Evolutionary conservation across 805 yeast species (phyloP).

Genomic region (Yarrowia porcina): DNA sequence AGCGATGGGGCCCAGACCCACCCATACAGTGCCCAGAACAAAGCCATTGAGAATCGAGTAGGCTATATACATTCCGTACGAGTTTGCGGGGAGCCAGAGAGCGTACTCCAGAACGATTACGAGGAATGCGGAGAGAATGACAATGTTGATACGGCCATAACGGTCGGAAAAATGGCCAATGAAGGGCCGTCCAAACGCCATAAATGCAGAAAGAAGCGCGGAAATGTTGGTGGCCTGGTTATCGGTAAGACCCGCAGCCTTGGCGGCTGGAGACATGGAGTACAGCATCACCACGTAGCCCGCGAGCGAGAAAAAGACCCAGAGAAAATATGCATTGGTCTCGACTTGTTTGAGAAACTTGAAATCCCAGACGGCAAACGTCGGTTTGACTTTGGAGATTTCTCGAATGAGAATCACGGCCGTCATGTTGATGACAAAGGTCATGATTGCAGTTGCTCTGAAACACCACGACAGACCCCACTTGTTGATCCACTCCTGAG

Average conservation of each 20-base stretch:
- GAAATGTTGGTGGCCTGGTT: slow-evolving; percentile 33
- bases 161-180: slow-evolving; percentile 49
- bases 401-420: slow-evolving; percentile 6
- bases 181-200: slow-evolving; percentile 49
- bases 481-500: slow-evolving; percentile 41
- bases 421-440: slow-evolving; percentile 16
- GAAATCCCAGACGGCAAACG: slow-evolving; percentile 3
- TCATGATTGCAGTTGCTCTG: slow-evolving; percentile 43
- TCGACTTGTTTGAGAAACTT: neutral
- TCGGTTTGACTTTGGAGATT: slow-evolving; percentile 10
- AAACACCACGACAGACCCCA: slow-evolving; percentile 56
- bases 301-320: slow-evolving; percentile 8
- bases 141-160: slow-evolving; percentile 46
- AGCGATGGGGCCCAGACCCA: slow-evolving; percentile 18
- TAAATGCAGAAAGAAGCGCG: slow-evolving; percentile 37
- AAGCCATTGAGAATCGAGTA: slow-evolving; percentile 40
- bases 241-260: slow-evolving; percentile 29
- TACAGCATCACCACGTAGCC: slow-evolving; percentile 30
- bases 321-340: slow-evolving; percentile 11
- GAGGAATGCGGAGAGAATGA: slow-evolving; percentile 36
- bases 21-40: slow-evolving; percentile 36
- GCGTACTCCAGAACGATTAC: slow-evolving; percentile 37
- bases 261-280: slow-evolving; percentile 35
- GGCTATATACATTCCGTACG: slow-evolving; percentile 30
- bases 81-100: slow-evolving; percentile 28